A percentile compares a stretch with the other conserved stretches of the same genome.
Conservation (phyloP, 75 land plant species). For the Picea glauca region DNA sequence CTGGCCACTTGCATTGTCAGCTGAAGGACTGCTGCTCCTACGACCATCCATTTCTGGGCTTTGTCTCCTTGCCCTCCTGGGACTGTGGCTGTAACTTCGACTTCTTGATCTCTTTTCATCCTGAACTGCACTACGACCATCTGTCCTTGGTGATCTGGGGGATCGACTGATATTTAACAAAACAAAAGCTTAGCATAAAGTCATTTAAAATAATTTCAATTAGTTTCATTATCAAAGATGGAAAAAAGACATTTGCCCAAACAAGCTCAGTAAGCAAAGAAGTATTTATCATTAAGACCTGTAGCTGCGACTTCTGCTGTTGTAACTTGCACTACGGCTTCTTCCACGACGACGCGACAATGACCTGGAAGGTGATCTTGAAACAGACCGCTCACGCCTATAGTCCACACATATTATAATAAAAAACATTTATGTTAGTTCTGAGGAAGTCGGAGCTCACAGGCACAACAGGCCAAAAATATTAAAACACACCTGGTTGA, state of each 20-base stretch:
- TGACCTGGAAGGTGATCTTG: slow-evolving; percentile 47
- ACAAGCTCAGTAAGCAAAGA: background rate
- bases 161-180: slow-evolving; percentile 24
- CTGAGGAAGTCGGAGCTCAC: background rate
- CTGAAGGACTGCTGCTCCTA: slow-evolving; percentile 7
- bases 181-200: background rate
- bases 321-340: slow-evolving; percentile 48
- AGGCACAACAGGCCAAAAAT: background rate
- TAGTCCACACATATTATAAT: background rate
- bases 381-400: slow-evolving; percentile 44
- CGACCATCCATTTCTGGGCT: slow-evolving; percentile 35
- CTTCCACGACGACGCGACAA: slow-evolving; percentile 39
- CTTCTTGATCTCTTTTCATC: slow-evolving; percentile 40
- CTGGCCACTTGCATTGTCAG: slow-evolving; percentile 40
- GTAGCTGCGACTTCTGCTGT: slow-evolving; percentile 48
- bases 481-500: slow-evolving; percentile 28
- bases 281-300: slow-evolving; percentile 18
- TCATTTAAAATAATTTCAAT: background rate
- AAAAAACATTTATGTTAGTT: background rate
- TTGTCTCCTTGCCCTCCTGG: slow-evolving; percentile 33
- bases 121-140: slow-evolving; percentile 27
- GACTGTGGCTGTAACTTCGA: slow-evolving; percentile 30
- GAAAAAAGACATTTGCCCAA: background rate
- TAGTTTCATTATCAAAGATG: no score
- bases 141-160: slow-evolving; percentile 48